phyloP scores from a whole-genome alignment of 2,329 filamentous ascomycete genomes.

The Penicillium italicum region DNA sequence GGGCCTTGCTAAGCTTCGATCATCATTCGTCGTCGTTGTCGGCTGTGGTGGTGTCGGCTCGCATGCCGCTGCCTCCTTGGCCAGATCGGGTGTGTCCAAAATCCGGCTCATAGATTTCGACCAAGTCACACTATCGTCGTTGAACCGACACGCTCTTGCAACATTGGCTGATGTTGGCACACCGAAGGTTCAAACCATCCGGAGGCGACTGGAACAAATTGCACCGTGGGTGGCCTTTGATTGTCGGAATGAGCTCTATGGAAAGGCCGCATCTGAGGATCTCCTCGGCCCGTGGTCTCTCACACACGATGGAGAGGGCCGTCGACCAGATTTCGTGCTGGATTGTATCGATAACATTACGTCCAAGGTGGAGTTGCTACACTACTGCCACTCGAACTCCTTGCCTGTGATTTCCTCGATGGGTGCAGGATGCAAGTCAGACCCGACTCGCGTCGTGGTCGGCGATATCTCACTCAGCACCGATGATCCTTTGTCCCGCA shows the following conservation, averaged over 20 bases:
- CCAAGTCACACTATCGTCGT: constrained; percentile 88
- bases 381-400: constrained; percentile 75
- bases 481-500: constrained; percentile 83
- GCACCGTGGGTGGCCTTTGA: constrained; percentile 92
- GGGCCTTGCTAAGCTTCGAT: constrained; percentile 74
- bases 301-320: constrained; percentile 43
- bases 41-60: constrained; percentile 94
- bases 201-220: constrained; percentile 75
- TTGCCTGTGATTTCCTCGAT: constrained; percentile 89
- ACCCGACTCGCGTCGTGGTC: constrained; percentile 77
- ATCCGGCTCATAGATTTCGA: constrained; percentile 94
- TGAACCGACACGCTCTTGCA: constrained; percentile 94
- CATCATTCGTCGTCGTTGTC: constrained; percentile 81
- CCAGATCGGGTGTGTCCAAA: constrained; percentile 82
- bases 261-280: constrained; percentile 59
- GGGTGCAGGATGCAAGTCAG: constrained; percentile 93
- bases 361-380: constrained; percentile 84
- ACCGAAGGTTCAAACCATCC: constrained; percentile 83
- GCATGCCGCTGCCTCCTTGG: constrained; percentile 80
- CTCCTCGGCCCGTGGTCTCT: constrained; percentile 65
- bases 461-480: constrained; percentile 86
- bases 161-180: constrained; percentile 91
- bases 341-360: constrained; percentile 99
- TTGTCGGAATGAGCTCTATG: constrained; percentile 78
- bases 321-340: constrained; percentile 77